Percentiles rank a stretch among this genome's conserved stretches.
These are phyloP conservation scores for Scutellaria baicalensis DNA, from an alignment of 257 asterid species.

Conservation along the genomic window DNA sequence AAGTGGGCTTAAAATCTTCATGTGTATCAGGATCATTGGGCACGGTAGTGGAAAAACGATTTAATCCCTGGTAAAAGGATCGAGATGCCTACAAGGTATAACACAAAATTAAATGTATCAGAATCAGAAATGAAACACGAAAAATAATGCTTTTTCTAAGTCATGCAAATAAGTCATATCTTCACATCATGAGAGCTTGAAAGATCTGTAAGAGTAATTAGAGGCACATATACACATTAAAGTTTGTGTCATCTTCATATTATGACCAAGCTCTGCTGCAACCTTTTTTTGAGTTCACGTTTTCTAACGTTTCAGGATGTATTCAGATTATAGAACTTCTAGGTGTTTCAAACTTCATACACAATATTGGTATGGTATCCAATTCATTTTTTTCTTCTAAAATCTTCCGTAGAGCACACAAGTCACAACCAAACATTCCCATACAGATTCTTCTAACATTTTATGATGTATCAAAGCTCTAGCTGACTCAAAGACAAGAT, in stretches of 20 bases:
- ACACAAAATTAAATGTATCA: background rate
- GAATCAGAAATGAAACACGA: background rate
- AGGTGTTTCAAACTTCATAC: too few relatives aligned
- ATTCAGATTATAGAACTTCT: too few relatives aligned
- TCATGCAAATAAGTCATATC: background rate
- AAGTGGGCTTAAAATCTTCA: slow-evolving; percentile 75
- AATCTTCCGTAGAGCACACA: too few relatives aligned
- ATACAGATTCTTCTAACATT: too few relatives aligned
- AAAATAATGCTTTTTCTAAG: background rate
- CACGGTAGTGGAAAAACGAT: slow-evolving; percentile 42
- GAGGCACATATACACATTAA: background rate
- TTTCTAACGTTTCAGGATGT: too few relatives aligned
- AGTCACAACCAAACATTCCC: too few relatives aligned
- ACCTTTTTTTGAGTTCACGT: too few relatives aligned
- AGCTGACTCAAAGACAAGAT: too few relatives aligned
- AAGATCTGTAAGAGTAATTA: background rate
- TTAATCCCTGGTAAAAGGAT: slow-evolving; percentile 32
- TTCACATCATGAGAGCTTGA: background rate
- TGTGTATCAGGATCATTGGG: slow-evolving; percentile 83
- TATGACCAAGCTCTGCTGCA: too few relatives aligned
- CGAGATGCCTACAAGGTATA: slow-evolving; percentile 38
- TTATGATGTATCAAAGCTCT: too few relatives aligned
- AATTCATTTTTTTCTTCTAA: too few relatives aligned
- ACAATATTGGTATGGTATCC: too few relatives aligned
- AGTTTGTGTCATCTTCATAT: background rate